Conservation (phyloP, 768 basidiomycete genomes). For the Thelephora aurantiotincta region DNA sequence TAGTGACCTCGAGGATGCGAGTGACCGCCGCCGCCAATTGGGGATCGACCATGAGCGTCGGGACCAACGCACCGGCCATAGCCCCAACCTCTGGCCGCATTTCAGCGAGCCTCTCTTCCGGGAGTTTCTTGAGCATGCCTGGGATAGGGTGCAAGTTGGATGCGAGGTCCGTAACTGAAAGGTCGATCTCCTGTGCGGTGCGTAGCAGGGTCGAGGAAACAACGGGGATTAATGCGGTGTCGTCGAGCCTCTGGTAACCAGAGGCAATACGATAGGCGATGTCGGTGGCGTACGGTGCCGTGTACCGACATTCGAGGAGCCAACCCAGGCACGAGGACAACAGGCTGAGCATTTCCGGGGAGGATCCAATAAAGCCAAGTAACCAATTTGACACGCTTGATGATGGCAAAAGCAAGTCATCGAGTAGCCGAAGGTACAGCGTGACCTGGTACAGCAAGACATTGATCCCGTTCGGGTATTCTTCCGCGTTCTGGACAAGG, state of each 20-base stretch:
- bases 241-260: slow-evolving; percentile 11
- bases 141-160: background rate
- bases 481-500: slow-evolving; percentile 20
- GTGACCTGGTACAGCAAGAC: slow-evolving; percentile 35
- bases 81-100: background rate
- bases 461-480: slow-evolving; percentile 20
- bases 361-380: slow-evolving; percentile 24
- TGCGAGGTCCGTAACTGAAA: background rate
- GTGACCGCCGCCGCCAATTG: background rate
- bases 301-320: slow-evolving; percentile 33
- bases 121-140: background rate
- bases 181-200: slow-evolving; percentile 10
- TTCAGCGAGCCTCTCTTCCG: too few relatives aligned
- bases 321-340: slow-evolving; percentile 28
- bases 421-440: slow-evolving; percentile 33
- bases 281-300: slow-evolving; percentile 28
- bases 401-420: slow-evolving; percentile 26
- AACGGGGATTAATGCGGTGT: slow-evolving; percentile 19
- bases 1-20: background rate
- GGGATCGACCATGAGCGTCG: background rate
- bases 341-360: slow-evolving; percentile 26
- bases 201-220: slow-evolving; percentile 17
- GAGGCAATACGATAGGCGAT: slow-evolving; percentile 21
- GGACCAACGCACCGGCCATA: background rate
- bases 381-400: slow-evolving; percentile 30